phyloP scores from a whole-genome alignment of 1,284 basidiomycete genomes.

The Clitocybe nebularis region DNA sequence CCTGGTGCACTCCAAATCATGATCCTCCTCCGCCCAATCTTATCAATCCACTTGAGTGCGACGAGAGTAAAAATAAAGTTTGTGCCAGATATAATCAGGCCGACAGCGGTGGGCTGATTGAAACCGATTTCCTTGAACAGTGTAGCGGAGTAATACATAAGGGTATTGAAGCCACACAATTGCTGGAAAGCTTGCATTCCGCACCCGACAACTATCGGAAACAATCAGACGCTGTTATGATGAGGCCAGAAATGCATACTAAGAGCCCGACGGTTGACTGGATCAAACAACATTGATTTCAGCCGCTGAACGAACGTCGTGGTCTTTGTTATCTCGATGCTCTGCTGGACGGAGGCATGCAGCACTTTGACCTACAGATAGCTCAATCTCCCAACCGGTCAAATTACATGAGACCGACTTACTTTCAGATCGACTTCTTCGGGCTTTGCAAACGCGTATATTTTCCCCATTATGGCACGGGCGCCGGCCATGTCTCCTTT shows the following conservation, averaged over 20 bases:
- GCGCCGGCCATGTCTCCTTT: slow-evolving; percentile 49
- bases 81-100: slow-evolving; percentile 73
- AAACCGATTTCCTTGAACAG: slow-evolving; percentile 81
- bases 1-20: slow-evolving; percentile 77
- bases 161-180: slow-evolving; percentile 72
- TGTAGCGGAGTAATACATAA: slow-evolving; percentile 78
- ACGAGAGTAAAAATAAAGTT: slow-evolving; percentile 83
- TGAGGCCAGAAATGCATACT: slow-evolving; percentile 40
- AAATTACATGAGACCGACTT: slow-evolving; percentile 1
- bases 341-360: slow-evolving; percentile 58
- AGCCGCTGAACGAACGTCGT: slow-evolving; percentile 61
- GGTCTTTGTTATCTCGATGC: slow-evolving; percentile 56
- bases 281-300: slow-evolving; percentile 49
- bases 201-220: slow-evolving; percentile 59
- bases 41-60: slow-evolving; percentile 80
- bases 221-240: not conserved
- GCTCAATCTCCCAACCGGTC: not conserved
- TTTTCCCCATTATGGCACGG: slow-evolving; percentile 50
- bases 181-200: slow-evolving; percentile 83
- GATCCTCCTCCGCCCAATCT: slow-evolving; percentile 71
- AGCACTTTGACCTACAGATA: slow-evolving; percentile 61
- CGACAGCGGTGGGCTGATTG: slow-evolving; percentile 75
- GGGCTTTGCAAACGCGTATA: slow-evolving; percentile 63
- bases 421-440: slow-evolving; percentile 70
- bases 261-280: slow-evolving; percentile 65